Base-by-base conservation (phyloP, 2,329 filamentous ascomycete genomes). In the Diaporthe citrichinensis region DNA sequence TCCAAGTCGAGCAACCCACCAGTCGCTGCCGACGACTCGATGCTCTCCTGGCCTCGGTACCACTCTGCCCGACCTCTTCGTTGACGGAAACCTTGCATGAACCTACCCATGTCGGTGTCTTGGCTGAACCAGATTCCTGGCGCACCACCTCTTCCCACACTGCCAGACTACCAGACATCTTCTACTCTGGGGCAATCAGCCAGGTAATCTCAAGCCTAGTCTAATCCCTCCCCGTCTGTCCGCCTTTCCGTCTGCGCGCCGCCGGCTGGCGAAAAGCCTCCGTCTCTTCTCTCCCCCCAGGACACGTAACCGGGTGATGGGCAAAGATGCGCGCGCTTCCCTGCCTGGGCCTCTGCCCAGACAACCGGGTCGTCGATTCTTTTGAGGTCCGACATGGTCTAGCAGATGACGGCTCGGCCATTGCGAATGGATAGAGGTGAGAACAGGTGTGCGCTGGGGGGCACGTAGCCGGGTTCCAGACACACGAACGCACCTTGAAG, bases 31-130 rank as follows among this genome's bases (percentile, higher is more conserved):
- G 44, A 25, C n/a, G 36, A 31, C 53, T 61, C 36, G 58, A 61
- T 14, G 23, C 49, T 25, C 46, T 41, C 23, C 49, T 55, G 49
- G 65, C 34, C 65, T 69, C 49, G 65, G 49, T 41, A 49, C 49
- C 46, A 41, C 65, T 39, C 46, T 69, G 49, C 31, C 65, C 65
- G 65, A 55, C 49, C n/a, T 55, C 41, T 23, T 69, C n/a, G 34
- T 69, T 41, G 49, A 69, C 65, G 34, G 34, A 69, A 69, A 55
- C 65, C 65, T 55, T 69, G 65, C 65, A 69, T 69, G 34, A 69
- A 69, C 49, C 49, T 53, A 69, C n/a, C 49, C 65, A 41, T 69
- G 65, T 28, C 34, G 34, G 65, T 31, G 49, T 55, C 65, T 55
- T 69, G 65, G 65, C 65, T 23, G 46, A 69, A 55, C 49, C 65